phyloP scores from a whole-genome alignment of 176 grass and related monocot species.

The Oryza coarctata region DNA sequence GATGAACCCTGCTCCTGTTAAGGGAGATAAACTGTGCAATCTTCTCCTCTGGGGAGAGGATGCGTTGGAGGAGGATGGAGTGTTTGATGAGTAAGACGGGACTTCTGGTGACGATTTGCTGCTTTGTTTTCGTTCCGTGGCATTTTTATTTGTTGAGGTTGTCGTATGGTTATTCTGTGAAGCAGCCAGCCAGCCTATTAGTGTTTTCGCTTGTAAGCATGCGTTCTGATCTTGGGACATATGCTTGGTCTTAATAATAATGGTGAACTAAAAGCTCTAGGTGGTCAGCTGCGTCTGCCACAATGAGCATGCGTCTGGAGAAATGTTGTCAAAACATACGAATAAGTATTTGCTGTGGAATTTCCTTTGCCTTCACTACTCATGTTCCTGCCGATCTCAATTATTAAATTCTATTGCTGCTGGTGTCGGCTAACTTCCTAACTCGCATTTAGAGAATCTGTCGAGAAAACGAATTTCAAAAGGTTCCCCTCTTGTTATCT shows the following conservation, averaged over 20 bases:
- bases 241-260: conserved; percentile 35
- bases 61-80: conserved; percentile 33
- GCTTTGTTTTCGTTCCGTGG: not conserved
- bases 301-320: conserved; percentile 44
- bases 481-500: not conserved
- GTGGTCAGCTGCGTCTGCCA: conserved; percentile 81
- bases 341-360: conserved; percentile 6
- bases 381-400: not conserved
- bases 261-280: conserved; percentile 40
- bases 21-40: conserved; percentile 36
- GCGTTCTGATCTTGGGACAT: not conserved
- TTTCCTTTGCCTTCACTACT: not conserved
- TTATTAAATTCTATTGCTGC: not conserved
- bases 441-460: too few relatives aligned
- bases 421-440: not conserved
- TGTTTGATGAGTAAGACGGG: conserved; percentile 27
- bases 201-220: conserved; percentile 12
- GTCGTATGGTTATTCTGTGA: conserved; percentile 54
- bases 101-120: conserved; percentile 36
- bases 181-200: conserved; percentile 77
- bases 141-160: conserved; percentile 6
- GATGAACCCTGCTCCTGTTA: conserved; percentile 20
- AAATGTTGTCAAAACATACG: conserved; percentile 32
- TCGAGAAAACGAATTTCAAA: too few relatives aligned
- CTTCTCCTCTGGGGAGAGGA: conserved; percentile 40